phyloP scores from a whole-genome alignment of 257 asterid genomes.

The Primulina huaijiensis region DNA sequence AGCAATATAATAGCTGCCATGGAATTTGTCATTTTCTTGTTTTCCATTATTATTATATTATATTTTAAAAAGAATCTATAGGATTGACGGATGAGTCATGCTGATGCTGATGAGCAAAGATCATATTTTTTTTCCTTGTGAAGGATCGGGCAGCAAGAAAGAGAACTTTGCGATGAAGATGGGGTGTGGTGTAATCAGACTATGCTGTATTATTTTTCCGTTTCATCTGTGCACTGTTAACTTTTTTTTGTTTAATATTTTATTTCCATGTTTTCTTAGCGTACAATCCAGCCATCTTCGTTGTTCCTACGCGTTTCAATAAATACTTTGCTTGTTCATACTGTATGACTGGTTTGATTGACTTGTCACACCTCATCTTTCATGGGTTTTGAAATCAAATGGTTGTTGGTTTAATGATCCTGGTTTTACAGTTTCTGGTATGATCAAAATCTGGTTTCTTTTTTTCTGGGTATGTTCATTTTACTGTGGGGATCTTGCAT shows the following conservation, averaged over 20 bases:
- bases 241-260: constrained; percentile 16
- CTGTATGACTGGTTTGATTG: constrained; percentile 1
- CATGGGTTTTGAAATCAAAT: neutral
- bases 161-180: constrained; percentile 5
- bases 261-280: constrained; percentile 9
- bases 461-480: neutral
- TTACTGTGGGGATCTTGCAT: neutral
- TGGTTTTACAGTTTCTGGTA: constrained; percentile 1
- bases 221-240: constrained; percentile 23
- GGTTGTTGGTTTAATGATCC: neutral
- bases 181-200: constrained; percentile 9
- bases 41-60: neutral
- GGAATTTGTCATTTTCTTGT: neutral
- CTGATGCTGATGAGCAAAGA: neutral
- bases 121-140: neutral
- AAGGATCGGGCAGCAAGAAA: constrained; percentile 15
- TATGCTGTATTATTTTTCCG: constrained; percentile 14
- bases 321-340: neutral
- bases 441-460: neutral
- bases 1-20: neutral
- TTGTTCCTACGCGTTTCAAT: neutral
- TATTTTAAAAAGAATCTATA: no score
- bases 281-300: constrained; percentile 10
- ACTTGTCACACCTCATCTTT: constrained; percentile 2
- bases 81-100: neutral